Evolutionary conservation across 352 stramenopile genomes (phyloP).

Genomic region (Achlya hypogyna): DNA sequence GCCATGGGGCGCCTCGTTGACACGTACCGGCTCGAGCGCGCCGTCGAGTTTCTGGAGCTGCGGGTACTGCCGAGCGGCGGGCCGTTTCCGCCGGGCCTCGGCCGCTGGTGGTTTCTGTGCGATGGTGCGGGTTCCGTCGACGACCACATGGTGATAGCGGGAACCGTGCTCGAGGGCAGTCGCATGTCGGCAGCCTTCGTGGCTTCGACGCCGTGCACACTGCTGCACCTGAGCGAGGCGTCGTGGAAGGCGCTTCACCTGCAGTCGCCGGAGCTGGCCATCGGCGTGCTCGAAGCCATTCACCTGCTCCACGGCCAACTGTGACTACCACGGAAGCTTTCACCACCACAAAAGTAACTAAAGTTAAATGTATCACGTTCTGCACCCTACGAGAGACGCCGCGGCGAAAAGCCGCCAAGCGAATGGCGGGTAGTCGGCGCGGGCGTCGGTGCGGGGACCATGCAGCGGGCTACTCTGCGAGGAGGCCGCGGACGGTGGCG

Average conservation of each 20-base stretch:
- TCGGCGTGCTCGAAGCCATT: constrained; percentile 65
- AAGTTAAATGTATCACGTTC: background rate
- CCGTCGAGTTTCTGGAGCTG: background rate
- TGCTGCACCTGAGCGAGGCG: constrained; percentile 45
- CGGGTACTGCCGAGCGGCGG: background rate
- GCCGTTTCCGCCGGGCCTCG: background rate
- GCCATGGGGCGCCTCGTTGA: background rate
- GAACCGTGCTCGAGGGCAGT: background rate
- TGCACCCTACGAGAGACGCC: background rate
- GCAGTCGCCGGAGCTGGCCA: constrained; percentile 49
- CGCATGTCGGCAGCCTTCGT: constrained; percentile 27
- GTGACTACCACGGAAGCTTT: too few species aligned
- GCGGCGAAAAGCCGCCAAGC: background rate
- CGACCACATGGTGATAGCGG: background rate
- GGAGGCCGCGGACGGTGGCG: constrained; percentile 45
- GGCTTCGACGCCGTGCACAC: constrained; percentile 49
- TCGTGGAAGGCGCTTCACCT: constrained; percentile 50
- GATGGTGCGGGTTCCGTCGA: background rate
- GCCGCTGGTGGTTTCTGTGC: constrained; percentile 2
- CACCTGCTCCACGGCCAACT: too few species aligned
- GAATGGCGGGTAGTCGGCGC: constrained; percentile 3
- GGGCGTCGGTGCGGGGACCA: background rate
- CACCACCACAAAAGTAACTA: too few species aligned
- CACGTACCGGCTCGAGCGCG: background rate
- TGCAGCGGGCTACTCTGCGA: constrained; percentile 16